These are phyloP conservation scores for Paraphaeosphaeria sporulosa DNA, from an alignment of 2,329 filamentous ascomycete species.

Conservation along the genomic window DNA sequence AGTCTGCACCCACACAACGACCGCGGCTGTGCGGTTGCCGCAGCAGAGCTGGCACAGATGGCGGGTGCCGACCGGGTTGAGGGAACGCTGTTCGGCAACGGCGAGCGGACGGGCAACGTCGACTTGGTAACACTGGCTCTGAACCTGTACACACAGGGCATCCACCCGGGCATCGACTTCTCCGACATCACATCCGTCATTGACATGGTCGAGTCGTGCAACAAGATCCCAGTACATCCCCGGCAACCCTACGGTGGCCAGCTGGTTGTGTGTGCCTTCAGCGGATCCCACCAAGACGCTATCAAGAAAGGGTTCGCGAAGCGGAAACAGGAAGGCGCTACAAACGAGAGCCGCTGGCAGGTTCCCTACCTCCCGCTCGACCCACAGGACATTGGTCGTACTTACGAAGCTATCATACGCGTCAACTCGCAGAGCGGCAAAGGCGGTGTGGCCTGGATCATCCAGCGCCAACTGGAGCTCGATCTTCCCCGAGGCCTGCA, in stretches of 20 bases:
- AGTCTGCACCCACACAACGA: slow-evolving; percentile 96
- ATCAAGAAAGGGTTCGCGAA: slow-evolving; percentile 88
- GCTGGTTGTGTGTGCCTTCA: slow-evolving; percentile 91
- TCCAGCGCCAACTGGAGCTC: slow-evolving; percentile 85
- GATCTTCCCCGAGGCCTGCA: slow-evolving; percentile 93
- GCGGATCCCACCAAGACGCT: slow-evolving; percentile 91
- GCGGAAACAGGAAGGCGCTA: slow-evolving; percentile 67
- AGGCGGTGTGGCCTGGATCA: slow-evolving; percentile 93
- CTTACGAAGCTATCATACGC: slow-evolving; percentile 97
- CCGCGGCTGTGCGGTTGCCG: slow-evolving; percentile 86
- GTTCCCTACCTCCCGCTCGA: slow-evolving; percentile 94
- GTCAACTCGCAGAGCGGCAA: slow-evolving; percentile 98
- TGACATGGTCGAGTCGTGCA: slow-evolving; percentile 87
- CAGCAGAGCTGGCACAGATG: slow-evolving; percentile 93
- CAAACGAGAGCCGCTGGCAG: slow-evolving; percentile 75
- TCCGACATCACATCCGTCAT: slow-evolving; percentile 88
- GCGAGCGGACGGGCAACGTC: slow-evolving; percentile 94
- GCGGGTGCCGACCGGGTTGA: slow-evolving; percentile 94
- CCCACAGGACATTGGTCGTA: slow-evolving; percentile 90
- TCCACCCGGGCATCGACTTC: slow-evolving; percentile 86
- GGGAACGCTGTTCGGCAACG: slow-evolving; percentile 92
- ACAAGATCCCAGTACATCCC: slow-evolving; percentile 92
- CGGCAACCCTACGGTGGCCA: slow-evolving; percentile 90
- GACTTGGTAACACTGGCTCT: slow-evolving; percentile 91
- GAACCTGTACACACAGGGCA: slow-evolving; percentile 94